Percentiles rank a stretch among this genome's conserved stretches.
Conservation (phyloP, 1,284 basidiomycete genomes). For the Papiliotrema nemorosa region DNA sequence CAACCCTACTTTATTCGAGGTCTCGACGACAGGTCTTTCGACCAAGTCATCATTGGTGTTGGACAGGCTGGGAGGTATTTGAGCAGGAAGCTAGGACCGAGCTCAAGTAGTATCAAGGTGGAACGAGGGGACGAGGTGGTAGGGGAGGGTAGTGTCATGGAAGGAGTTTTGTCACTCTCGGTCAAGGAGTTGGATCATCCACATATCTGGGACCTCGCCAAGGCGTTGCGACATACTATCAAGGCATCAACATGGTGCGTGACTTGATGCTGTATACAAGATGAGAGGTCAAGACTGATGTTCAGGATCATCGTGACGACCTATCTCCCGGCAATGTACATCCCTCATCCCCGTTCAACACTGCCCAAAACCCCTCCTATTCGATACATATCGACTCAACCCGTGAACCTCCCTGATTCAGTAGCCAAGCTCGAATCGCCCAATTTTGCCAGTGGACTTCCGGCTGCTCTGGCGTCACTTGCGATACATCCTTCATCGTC, state of each 20-base stretch:
- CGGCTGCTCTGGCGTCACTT: slow-evolving; percentile 23
- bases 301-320: slow-evolving; percentile 35
- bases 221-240: slow-evolving; percentile 5
- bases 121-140: slow-evolving; percentile 3
- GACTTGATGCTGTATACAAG: no score
- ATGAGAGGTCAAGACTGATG: slow-evolving; percentile 7
- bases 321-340: slow-evolving; percentile 43
- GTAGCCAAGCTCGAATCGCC: slow-evolving; percentile 22
- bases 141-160: slow-evolving; percentile 11
- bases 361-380: slow-evolving; percentile 22
- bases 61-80: slow-evolving; percentile 39
- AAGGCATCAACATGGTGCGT: slow-evolving; percentile 22
- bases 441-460: slow-evolving; percentile 39
- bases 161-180: slow-evolving; percentile 11
- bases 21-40: neutral
- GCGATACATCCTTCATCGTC: neutral
- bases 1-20: neutral
- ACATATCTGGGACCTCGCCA: slow-evolving; percentile 6
- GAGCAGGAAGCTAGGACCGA: slow-evolving; percentile 6
- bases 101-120: neutral
- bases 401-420: neutral
- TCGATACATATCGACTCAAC: slow-evolving; percentile 19
- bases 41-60: slow-evolving; percentile 22
- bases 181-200: slow-evolving; percentile 12
- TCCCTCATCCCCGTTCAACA: slow-evolving; percentile 14